Evolutionary conservation across 2,329 filamentous ascomycete species (phyloP).

Genomic region (Botrytis squamosa): DNA sequence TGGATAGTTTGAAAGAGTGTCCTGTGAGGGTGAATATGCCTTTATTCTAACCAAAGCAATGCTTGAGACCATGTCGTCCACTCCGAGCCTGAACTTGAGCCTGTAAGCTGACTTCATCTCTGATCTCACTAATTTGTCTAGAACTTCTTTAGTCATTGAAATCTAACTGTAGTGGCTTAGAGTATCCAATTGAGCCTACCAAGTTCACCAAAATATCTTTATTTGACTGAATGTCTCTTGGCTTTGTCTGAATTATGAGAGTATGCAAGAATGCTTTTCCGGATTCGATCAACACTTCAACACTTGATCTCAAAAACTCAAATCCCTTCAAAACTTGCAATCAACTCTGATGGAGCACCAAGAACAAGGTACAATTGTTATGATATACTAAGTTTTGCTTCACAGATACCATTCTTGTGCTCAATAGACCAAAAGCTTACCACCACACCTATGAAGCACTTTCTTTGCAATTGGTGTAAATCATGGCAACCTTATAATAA

Average conservation of each 20-base stretch:
- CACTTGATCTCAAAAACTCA: neutral
- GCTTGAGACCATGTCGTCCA: neutral
- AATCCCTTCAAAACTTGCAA: neutral
- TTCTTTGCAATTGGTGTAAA: neutral
- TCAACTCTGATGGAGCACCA: too few relatives aligned
- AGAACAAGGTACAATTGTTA: neutral
- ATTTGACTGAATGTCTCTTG: neutral
- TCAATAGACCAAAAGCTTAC: neutral
- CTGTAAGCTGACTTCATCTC: neutral
- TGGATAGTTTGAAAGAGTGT: neutral
- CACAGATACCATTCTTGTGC: neutral
- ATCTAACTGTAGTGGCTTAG: fast-evolving
- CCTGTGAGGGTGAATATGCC: neutral
- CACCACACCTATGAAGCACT: neutral
- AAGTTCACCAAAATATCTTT: neutral
- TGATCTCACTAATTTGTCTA: neutral
- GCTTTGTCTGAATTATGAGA: neutral
- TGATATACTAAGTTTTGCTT: neutral
- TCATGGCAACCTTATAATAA: neutral
- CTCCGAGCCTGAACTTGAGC: neutral
- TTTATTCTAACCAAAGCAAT: neutral
- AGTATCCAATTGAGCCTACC: fast-evolving
- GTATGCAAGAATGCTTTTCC: neutral
- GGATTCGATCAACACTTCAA: neutral
- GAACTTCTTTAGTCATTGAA: neutral